phyloP scores from a whole-genome alignment of 176 grass and related monocot species.

The Rhipidocladum racemiflorum region DNA sequence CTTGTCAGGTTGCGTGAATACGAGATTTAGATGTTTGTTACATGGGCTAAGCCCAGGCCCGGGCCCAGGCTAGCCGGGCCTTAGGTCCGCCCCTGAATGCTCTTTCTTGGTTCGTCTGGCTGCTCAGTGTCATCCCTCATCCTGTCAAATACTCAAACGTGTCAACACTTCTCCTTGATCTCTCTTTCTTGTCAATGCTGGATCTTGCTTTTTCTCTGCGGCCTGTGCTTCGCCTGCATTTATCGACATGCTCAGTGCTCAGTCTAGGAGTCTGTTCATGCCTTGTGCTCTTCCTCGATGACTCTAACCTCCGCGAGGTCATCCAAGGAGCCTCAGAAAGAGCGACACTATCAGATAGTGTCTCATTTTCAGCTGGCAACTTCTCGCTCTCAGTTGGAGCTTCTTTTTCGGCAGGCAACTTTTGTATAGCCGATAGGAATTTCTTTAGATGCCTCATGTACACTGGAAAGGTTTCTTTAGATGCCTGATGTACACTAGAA shows the following conservation, averaged over 20 bases:
- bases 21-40: no score
- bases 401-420: constrained; percentile 36
- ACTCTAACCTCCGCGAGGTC: constrained; percentile 49
- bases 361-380: constrained; percentile 31
- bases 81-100: no score
- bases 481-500: constrained; percentile 73
- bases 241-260: constrained; percentile 36
- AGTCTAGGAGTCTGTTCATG: constrained; percentile 25
- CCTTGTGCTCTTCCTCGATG: constrained; percentile 39
- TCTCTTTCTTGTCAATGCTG: constrained; percentile 49
- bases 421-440: constrained; percentile 68
- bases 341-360: constrained; percentile 15
- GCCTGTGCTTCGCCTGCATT: constrained; percentile 52
- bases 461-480: constrained; percentile 69
- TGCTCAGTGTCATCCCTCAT: constrained; percentile 42
- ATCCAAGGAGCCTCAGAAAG: constrained; percentile 46
- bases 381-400: constrained; percentile 33
- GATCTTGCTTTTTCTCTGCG: constrained; percentile 49
- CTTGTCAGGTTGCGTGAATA: no score
- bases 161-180: constrained; percentile 71
- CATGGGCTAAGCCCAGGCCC: no score
- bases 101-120: constrained; percentile 83
- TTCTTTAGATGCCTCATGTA: constrained; percentile 76
- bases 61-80: no score
- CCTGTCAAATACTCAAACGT: constrained; percentile 40